Percentiles rank a stretch among this genome's conserved stretches.
Conservation (phyloP, 2,329 filamentous ascomycete genomes). For the Ophiostoma fasciatum region DNA sequence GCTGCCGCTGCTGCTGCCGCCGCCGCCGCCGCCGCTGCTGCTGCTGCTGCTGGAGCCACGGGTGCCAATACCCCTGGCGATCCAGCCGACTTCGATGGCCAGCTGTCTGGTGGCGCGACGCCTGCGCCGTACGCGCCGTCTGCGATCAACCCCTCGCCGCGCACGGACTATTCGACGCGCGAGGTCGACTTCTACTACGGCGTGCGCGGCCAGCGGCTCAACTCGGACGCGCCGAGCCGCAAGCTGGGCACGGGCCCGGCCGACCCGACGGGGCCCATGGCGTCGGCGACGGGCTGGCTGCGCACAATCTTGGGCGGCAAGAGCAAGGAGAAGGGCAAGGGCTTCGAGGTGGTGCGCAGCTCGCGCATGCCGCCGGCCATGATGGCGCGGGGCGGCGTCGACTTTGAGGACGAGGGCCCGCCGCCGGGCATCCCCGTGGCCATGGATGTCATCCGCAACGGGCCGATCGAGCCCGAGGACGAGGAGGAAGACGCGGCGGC, state of each 20-base stretch:
- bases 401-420: constrained; percentile 50
- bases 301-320: constrained; percentile 66
- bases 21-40: neutral
- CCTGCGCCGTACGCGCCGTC: constrained; percentile 26
- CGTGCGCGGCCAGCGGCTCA: constrained; percentile 74
- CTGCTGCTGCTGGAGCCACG: neutral
- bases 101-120: constrained; percentile 28
- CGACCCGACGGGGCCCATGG: constrained; percentile 82
- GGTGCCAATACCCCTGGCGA: constrained; percentile 16
- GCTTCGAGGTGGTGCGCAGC: constrained; percentile 91
- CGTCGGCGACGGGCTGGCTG: constrained; percentile 82
- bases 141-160: constrained; percentile 34
- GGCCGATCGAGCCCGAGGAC: constrained; percentile 51
- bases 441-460: constrained; percentile 42
- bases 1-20: neutral
- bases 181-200: constrained; percentile 97
- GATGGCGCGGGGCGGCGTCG: constrained; percentile 36
- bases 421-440: constrained; percentile 52
- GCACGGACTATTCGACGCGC: constrained; percentile 78
- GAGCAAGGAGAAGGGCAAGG: constrained; percentile 87
- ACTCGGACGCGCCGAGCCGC: constrained; percentile 63
- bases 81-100: constrained; percentile 24
- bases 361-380: constrained; percentile 71
- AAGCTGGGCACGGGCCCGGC: constrained; percentile 87
- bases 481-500: constrained; percentile 26